phyloP scores from a whole-genome alignment of 352 stramenopile species.

The Phytopythium ostracodes region DNA sequence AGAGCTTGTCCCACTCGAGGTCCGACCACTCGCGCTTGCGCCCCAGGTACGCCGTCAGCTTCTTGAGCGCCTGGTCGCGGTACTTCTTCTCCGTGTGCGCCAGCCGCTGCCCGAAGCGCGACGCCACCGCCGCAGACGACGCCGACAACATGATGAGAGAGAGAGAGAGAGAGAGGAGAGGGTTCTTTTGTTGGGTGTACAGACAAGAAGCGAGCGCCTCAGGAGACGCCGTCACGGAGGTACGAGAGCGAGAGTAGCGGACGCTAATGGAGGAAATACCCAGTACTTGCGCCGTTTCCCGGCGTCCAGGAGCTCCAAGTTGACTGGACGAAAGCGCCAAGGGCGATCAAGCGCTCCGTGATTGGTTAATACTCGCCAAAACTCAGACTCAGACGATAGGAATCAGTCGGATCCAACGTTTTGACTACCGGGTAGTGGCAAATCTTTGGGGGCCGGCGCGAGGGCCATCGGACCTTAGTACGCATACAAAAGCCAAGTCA shows the following conservation, averaged over 20 bases:
- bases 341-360: conserved; percentile 1
- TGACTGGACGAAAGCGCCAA: conserved; percentile 8
- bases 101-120: conserved; percentile 80
- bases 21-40: conserved; percentile 63
- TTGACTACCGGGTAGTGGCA: background rate
- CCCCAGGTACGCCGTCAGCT: conserved; percentile 69
- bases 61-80: conserved; percentile 78
- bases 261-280: no score
- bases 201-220: no score
- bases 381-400: background rate
- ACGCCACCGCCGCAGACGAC: conserved; percentile 73
- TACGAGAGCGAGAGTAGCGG: background rate
- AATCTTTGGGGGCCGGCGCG: conserved; percentile 6
- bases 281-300: conserved; percentile 1
- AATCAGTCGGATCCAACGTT: background rate
- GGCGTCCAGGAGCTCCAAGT: conserved; percentile 14
- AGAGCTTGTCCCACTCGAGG: conserved; percentile 86
- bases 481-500: no score
- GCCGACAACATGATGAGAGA: background rate
- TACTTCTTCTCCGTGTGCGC: conserved; percentile 89
- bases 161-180: no score
- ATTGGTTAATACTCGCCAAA: conserved; percentile 14
- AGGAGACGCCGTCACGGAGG: background rate
- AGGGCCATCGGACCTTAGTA: no score
- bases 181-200: no score